Base-by-base conservation (phyloP, 768 basidiomycete genomes). In the Neoboletus subvelutipes region DNA sequence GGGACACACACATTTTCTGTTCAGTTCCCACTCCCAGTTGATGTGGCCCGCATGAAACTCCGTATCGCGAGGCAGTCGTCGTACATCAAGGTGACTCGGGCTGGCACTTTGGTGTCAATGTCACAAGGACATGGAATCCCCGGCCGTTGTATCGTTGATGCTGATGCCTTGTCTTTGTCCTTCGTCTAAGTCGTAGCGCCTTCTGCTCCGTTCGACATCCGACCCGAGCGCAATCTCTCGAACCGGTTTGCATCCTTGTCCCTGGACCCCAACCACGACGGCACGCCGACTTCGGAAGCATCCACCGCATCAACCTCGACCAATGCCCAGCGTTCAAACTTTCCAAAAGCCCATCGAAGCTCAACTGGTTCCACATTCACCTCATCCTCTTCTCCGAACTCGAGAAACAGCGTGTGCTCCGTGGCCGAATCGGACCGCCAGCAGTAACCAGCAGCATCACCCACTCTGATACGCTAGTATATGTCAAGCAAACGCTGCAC, bases 61-160 rank as follows among this genome's bases (percentile, higher is more conserved):
- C 75, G 81, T 1, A 57, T 84, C 20, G 83, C 83, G 9, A 74
- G 84, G 31, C 80, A 77, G 54, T 84, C 83, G 0, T 73, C 69
- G 3, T 85, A 82, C 50, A 68, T 86, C 1, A 74, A 72, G 64
- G 73, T 69, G 36, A 26, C 62, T 57, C 4, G 29, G 10, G 10
- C 28, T 49, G 1, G 8, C 37, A n/a, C n/a, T 11, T 41, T 9
- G 33, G 22, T 40, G 10, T 37, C 29, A 5, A 10, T 7, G 12
- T 52, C 15, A 18, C 10, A 31, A 24, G 7, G n/a, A 34, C 18
- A 37, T 45, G 20, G 36, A 2, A 10, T 48, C n/a, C n/a, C n/a
- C 1, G 22, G 5, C 31, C 17, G 10, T 26, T 39, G 17, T 18
- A 18, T 45, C 22, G 5, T 36, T 28, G 29, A 22, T 3, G 10